A percentile compares a stretch with the other conserved stretches of the same genome.
These are phyloP conservation scores for Oehlia diaphana DNA, from an alignment of 192 early-diverging fungal genomes.

Conservation along the genomic window DNA sequence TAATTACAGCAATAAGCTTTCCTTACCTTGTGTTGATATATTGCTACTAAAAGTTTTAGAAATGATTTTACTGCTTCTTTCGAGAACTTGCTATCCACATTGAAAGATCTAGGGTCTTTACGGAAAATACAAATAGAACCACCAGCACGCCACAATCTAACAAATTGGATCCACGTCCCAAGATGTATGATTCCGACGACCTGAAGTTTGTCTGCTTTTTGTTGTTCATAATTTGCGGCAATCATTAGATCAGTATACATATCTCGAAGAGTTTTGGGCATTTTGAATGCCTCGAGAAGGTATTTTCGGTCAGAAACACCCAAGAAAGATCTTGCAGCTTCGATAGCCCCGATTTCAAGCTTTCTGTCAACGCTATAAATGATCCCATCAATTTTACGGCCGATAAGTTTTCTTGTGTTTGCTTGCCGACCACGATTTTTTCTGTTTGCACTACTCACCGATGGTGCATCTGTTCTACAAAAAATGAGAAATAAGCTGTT, in stretches of 20 bases:
- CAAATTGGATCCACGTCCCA: slow-evolving; percentile 23
- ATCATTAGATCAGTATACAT: slow-evolving; percentile 24
- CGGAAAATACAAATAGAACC: slow-evolving; percentile 24
- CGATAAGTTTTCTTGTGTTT: slow-evolving; percentile 24
- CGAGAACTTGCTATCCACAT: slow-evolving; percentile 24
- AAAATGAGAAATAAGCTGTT: not conserved
- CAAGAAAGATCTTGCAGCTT: slow-evolving; percentile 16
- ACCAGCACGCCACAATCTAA: slow-evolving; percentile 21
- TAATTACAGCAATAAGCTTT: slow-evolving; percentile 9
- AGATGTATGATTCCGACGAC: slow-evolving; percentile 21
- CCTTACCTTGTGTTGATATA: slow-evolving; percentile 23
- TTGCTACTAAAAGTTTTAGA: not conserved
- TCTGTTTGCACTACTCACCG: slow-evolving; percentile 21
- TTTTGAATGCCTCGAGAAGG: slow-evolving; percentile 17
- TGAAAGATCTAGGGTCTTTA: slow-evolving; percentile 21
- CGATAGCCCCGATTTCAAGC: slow-evolving; percentile 15
- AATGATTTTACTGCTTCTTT: slow-evolving; percentile 7
- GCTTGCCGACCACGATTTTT: slow-evolving; percentile 16
- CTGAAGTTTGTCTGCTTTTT: slow-evolving; percentile 26
- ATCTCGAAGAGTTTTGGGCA: slow-evolving; percentile 19
- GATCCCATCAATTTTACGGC: slow-evolving; percentile 24
- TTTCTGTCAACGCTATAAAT: slow-evolving; percentile 1
- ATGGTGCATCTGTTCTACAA: slow-evolving; percentile 17
- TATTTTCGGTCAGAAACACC: slow-evolving; percentile 21
- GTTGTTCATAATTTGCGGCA: slow-evolving; percentile 8